Evolutionary conservation across 345 rosid species (phyloP).

Genomic region (Cochlearia excelsa): DNA sequence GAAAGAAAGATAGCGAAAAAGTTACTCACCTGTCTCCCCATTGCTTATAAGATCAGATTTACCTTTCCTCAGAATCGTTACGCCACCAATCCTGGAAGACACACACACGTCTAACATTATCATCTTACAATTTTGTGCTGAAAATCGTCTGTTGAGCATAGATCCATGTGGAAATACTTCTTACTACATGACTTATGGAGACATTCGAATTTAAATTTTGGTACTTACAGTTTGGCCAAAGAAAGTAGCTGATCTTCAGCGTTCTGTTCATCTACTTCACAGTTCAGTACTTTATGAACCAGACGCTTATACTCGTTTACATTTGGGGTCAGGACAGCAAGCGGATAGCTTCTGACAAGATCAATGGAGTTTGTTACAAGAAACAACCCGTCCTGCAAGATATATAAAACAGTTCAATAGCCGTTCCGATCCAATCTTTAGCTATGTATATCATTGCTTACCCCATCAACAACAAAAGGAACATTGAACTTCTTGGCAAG

Average conservation of each 20-base stretch:
- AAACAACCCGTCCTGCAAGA: conserved; percentile 77
- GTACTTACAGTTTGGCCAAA: conserved; percentile 64
- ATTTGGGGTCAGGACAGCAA: conserved; percentile 87
- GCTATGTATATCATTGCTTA: conserved; percentile 30
- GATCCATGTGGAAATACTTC: not conserved
- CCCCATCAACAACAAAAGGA: conserved; percentile 89
- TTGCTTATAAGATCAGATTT: conserved; percentile 77
- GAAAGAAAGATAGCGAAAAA: not conserved
- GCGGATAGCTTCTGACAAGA: conserved; percentile 67
- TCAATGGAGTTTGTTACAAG: conserved; percentile 68
- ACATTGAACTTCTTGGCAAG: conserved; percentile 65
- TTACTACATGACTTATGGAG: not conserved
- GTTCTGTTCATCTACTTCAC: conserved; percentile 62
- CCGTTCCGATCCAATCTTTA: not conserved
- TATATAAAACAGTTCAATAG: not conserved
- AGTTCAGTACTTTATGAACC: conserved; percentile 64
- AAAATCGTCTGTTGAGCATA: not conserved
- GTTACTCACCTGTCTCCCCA: conserved; percentile 61
- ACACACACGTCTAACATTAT: conserved; percentile 8
- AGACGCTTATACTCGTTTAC: conserved; percentile 90
- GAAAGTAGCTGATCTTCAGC: conserved; percentile 55
- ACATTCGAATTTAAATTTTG: conserved; percentile 1
- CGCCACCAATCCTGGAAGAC: conserved; percentile 80
- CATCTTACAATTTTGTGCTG: not conserved
- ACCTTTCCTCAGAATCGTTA: conserved; percentile 82